A percentile compares a stretch with the other conserved stretches of the same genome.
phyloP scores from a whole-genome alignment of 169 alveolate species.

The Cryptosporidium ubiquitum region DNA sequence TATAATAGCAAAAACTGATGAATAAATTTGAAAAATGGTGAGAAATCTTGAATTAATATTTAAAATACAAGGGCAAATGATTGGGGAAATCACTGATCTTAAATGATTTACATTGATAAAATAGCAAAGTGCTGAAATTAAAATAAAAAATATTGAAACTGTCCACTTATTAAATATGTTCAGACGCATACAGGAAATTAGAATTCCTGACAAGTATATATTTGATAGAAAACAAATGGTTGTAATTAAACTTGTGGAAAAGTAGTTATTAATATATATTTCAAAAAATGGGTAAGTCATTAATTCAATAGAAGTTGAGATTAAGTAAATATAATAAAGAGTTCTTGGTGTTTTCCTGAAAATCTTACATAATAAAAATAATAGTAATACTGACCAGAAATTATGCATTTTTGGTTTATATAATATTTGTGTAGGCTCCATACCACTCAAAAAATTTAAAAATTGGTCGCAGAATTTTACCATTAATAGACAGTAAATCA shows the following conservation, averaged over 20 bases:
- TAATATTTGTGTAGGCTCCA: not conserved
- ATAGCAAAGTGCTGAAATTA: slow-evolving; percentile 12
- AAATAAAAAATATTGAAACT: not conserved
- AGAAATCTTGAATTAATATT: slow-evolving; percentile 8
- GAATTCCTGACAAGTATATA: slow-evolving; percentile 1
- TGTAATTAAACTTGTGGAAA: not conserved
- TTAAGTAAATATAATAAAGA: not conserved
- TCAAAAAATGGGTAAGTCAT: not conserved
- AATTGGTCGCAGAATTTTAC: not conserved
- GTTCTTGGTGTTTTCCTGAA: not conserved
- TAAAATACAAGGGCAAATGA: slow-evolving; percentile 10
- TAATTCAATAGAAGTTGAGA: not conserved
- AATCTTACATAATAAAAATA: slow-evolving; percentile 19
- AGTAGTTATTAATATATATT: not conserved
- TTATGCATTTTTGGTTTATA: not conserved
- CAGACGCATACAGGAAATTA: not conserved
- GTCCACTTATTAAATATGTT: slow-evolving; percentile 1
- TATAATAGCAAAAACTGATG: slow-evolving; percentile 10
- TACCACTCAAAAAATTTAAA: not conserved
- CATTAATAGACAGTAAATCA: not conserved
- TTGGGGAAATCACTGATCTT: slow-evolving; percentile 9
- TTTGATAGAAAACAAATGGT: slow-evolving; percentile 17
- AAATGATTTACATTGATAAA: not conserved
- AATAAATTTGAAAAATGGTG: not conserved
- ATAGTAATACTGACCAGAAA: not conserved